Evolutionary conservation across 1,284 basidiomycete species (phyloP), one percentile per base, ranked within the genome.

Genomic region (Ustilago sp.): DNA sequence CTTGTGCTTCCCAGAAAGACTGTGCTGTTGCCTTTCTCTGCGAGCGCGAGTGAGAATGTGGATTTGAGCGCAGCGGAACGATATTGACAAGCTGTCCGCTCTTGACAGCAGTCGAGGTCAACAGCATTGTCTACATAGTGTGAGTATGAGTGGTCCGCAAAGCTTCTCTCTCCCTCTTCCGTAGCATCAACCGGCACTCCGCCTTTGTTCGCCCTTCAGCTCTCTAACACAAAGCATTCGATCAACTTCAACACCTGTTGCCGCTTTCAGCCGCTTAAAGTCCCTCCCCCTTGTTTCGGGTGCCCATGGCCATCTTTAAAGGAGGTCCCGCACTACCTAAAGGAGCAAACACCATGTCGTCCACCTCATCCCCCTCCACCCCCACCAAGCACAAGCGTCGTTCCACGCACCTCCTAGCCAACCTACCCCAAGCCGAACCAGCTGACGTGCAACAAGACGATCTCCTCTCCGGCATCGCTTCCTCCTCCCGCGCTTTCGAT

Each of bases 281-380:
- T 13, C 28, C 31, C 48, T 32, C 48, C 31, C 8, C 31, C 23
- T 4, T 4, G 6, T 4, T n/a, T 43, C 23, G 12, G 31, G 55
- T 4, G 23, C 11, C 19, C 9, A 58, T 71, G 69, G 55, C 63
- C 13, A 52, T 17, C 38, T 65, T 66, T 56, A 71, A 66, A 55
- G 63, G 69, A 12, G 63, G 63, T 19, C 69, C 69, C 15, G 59
- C 69, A 8, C 60, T 71, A 3, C 63, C 69, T 1, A 66, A 71
- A 45, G 59, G 69, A 11, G 19, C 59, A 12, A 36, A 58, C 3
- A 48, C 23, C 28, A 56, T 56, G 45, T 38, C 45, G 11, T 12
- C n/a, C 13, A 13, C 12, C 39, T 17, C 36, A 31, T n/a, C 54
- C 13, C 7, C 48, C 17, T 1, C 34, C 2, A 43, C n/a, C 1